Percentiles rank a stretch among this genome's conserved stretches.
Conservation (phyloP, 192 early-diverging fungal species). For the Geranomyces variabilis region DNA sequence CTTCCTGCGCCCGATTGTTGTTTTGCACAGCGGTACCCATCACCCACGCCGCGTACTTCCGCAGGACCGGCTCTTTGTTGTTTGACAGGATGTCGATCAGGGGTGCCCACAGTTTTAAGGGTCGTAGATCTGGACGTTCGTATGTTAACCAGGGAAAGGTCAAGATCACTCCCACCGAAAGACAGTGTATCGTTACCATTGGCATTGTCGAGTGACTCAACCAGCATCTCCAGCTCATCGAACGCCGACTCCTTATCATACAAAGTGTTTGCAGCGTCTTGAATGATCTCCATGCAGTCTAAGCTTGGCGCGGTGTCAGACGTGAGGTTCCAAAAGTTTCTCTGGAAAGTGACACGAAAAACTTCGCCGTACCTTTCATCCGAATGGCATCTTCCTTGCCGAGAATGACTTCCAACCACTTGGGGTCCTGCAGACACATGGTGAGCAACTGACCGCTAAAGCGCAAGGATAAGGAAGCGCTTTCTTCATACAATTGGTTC, state of each 20-base stretch:
- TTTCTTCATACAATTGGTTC: constrained; percentile 26
- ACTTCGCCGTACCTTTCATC: constrained; percentile 65
- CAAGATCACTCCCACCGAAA: background rate
- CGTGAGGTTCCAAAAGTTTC: background rate
- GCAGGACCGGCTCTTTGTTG: constrained; percentile 50
- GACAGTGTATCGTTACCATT: constrained; percentile 47
- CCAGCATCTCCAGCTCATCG: constrained; percentile 89
- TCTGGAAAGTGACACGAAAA: background rate
- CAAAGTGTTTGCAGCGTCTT: constrained; percentile 57
- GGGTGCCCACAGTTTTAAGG: constrained; percentile 86
- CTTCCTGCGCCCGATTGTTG: constrained; percentile 81
- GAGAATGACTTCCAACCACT: constrained; percentile 87
- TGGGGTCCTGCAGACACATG: constrained; percentile 66
- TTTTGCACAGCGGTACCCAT: constrained; percentile 94
- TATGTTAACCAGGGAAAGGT: background rate
- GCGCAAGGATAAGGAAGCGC: background rate
- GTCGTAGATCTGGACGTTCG: constrained; percentile 67
- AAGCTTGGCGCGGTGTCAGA: background rate
- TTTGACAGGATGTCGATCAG: constrained; percentile 60
- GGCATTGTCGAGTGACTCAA: constrained; percentile 89
- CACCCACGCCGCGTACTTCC: constrained; percentile 83
- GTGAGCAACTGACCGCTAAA: background rate
- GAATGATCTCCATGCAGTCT: constrained; percentile 77
- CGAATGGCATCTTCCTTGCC: constrained; percentile 86
- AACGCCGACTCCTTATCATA: constrained; percentile 79